Conservation (phyloP, 441 rosid species). For the Syzygium malaccense region DNA sequence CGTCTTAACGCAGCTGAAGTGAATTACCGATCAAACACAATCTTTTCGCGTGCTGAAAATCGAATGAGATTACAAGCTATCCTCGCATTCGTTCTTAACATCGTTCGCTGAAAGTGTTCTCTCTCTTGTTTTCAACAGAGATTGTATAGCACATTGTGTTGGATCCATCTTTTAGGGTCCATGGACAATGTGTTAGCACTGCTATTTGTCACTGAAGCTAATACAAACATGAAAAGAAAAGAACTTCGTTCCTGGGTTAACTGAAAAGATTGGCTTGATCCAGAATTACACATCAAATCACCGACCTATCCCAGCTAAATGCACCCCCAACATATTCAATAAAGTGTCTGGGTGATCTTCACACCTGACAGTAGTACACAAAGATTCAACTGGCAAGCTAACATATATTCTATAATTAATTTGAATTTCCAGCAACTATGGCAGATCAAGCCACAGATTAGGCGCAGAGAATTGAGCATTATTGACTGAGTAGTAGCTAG, state of each 20-base stretch:
- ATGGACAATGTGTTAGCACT: background rate
- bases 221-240: background rate
- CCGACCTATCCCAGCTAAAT: background rate
- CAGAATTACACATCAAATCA: background rate
- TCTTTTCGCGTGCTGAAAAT: background rate
- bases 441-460: background rate
- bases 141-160: background rate
- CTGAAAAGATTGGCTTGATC: background rate
- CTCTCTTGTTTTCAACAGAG: background rate
- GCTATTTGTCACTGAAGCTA: background rate
- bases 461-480: background rate
- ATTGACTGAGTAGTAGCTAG: background rate
- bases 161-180: background rate
- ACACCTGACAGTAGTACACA: background rate
- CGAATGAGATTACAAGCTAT: background rate
- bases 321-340: background rate
- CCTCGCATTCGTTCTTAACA: background rate
- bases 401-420: background rate
- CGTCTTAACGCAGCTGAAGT: background rate
- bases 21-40: background rate
- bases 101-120: background rate
- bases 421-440: background rate
- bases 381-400: background rate
- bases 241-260: background rate
- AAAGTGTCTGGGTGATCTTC: background rate